Evolutionary conservation across 1,284 basidiomycete species (phyloP), one percentile per base, ranked within the genome.

Genomic region (Pseudozyma hubeiensis): DNA sequence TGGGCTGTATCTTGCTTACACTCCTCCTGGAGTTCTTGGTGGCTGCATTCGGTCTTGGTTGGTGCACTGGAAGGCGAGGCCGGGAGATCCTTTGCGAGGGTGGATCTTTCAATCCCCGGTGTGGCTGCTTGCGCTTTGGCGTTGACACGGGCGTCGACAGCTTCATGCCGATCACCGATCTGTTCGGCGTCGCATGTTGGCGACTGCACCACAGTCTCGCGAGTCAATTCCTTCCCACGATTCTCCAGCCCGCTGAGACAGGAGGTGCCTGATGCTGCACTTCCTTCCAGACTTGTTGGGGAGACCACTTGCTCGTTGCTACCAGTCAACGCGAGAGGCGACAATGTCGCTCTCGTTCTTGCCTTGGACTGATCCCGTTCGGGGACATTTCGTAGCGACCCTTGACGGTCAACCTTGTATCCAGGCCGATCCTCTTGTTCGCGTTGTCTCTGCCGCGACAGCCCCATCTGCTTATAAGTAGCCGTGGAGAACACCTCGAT

Each of bases 381-480:
- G 31, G 16, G 16, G 10, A 7, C 52, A 16, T 53, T 44, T 17
- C 53, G 41, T 30, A 53, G 29, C 30, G 58, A 49, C 4, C 61
- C 55, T 31, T 53, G 55, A 9, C 47, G 19, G 14, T 62, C 46
- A 14, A 56, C 37, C 55, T 72, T 63, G 56, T 48, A 50, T 4
- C 51, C 61, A 11, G 50, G 52, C 17, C n/a, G 10, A 45, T 67
- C 45, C 45, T 62, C 34, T 33, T 41, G 19, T n/a, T 72, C 69
- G 5, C 61, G 30, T 11, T 24, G 6, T 3, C 61, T 53, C 41
- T 81, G 65, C 3, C 76, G 53, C 40, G 61, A 45, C 19, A 75
- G 51, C 3, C 59, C 69, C 48, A 81, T 75, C 57, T 81, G 79
- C 46, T 67, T 54, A 39, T 65, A 61, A 29, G 75, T 72, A 6